phyloP scores from a whole-genome alignment of 768 basidiomycete species.

The Mrakia hoshinonis region DNA sequence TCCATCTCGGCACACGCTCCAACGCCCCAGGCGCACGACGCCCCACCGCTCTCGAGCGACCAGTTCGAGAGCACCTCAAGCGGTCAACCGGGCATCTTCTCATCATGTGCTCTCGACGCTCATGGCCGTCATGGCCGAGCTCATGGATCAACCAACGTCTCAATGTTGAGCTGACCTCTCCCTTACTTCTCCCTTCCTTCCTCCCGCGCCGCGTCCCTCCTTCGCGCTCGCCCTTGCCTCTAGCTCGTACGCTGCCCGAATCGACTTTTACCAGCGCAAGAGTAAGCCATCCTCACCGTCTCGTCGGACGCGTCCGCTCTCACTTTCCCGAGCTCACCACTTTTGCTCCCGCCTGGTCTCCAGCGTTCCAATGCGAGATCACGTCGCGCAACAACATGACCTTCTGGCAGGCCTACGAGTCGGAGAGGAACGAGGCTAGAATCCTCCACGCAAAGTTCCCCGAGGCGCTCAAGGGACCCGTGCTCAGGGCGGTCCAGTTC shows the following conservation, averaged over 20 bases:
- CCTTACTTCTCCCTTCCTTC: slow-evolving; percentile 36
- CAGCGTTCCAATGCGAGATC: slow-evolving; percentile 88
- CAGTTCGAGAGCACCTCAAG: too few relatives aligned
- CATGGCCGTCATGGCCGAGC: neutral
- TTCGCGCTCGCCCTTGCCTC: neutral
- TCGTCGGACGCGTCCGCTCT: neutral
- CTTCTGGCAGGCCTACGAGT: slow-evolving; percentile 88
- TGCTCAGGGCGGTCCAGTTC: slow-evolving; percentile 90
- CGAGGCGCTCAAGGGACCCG: slow-evolving; percentile 79
- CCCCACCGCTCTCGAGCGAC: too few relatives aligned
- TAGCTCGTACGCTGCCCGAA: slow-evolving; percentile 75
- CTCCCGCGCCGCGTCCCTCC: neutral
- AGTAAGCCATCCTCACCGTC: slow-evolving; percentile 33
- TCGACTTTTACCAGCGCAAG: slow-evolving; percentile 87
- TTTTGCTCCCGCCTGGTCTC: neutral
- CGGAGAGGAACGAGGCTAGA: slow-evolving; percentile 79
- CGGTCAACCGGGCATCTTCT: too few relatives aligned
- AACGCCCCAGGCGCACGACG: neutral
- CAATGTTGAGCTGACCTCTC: neutral
- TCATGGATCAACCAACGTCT: too few relatives aligned
- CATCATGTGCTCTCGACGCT: neutral
- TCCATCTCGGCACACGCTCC: slow-evolving; percentile 14
- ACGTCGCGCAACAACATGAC: slow-evolving; percentile 87
- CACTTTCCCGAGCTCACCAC: slow-evolving; percentile 1
- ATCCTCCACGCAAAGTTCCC: slow-evolving; percentile 87